Conservation (phyloP, 2,329 filamentous ascomycete genomes). For the Botryosphaeria dothidea region DNA sequence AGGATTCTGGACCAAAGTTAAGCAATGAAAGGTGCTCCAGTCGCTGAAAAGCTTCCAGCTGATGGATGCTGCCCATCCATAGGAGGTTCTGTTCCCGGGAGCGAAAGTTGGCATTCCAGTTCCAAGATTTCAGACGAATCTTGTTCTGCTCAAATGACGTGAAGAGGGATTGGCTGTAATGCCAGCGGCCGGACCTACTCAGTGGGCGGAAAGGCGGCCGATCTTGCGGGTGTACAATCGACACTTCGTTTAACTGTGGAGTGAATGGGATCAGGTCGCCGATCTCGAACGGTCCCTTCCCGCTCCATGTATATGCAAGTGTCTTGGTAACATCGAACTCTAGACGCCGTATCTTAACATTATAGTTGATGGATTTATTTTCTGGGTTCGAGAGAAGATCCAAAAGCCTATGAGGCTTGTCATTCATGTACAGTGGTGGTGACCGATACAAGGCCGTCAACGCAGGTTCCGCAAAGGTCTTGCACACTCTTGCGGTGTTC, state of each 20-base stretch:
- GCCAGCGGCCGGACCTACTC: conserved; percentile 56
- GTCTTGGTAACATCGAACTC: conserved; percentile 66
- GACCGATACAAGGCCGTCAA: conserved; percentile 70
- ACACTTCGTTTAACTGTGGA: conserved; percentile 67
- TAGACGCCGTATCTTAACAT: conserved; percentile 69
- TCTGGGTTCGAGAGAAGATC: conserved; percentile 55
- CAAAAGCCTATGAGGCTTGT: conserved; percentile 49
- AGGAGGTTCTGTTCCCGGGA: conserved; percentile 24
- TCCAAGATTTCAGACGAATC: conserved; percentile 51
- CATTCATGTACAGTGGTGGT: conserved; percentile 62
- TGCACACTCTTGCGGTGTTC: conserved; percentile 60
- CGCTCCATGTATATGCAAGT: conserved; percentile 55
- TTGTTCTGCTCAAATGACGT: conserved; percentile 57
- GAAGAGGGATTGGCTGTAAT: conserved; percentile 68
- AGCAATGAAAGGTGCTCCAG: conserved; percentile 36
- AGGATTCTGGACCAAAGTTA: conserved; percentile 31
- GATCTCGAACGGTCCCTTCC: conserved; percentile 58
- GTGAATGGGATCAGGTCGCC: conserved; percentile 62
- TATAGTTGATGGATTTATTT: conserved; percentile 57
- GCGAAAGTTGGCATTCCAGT: conserved; percentile 58
- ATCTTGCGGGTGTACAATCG: conserved; percentile 71
- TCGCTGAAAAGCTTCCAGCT: conserved; percentile 41
- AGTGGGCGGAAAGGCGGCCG: conserved; percentile 61
- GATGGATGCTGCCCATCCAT: conserved; percentile 48
- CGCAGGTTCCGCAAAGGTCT: conserved; percentile 69